A percentile compares a stretch with the other conserved stretches of the same genome.
Evolutionary conservation across 225 moss, liverwort and hornwort species (phyloP).

Genomic region (Rhytidiadelphus loreus): DNA sequence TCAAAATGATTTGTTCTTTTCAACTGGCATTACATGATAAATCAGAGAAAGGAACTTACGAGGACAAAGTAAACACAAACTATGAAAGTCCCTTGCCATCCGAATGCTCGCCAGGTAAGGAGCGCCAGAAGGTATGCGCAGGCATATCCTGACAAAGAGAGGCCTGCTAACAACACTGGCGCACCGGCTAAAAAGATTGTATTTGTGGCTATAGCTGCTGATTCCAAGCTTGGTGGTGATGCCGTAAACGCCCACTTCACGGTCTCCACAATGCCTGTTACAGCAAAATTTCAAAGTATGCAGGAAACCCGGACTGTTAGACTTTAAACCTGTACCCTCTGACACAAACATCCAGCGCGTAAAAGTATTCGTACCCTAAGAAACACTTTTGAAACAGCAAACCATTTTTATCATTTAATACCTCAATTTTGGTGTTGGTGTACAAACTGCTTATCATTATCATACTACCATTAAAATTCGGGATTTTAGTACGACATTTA

Average conservation of each 20-base stretch:
- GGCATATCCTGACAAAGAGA: conserved; percentile 55
- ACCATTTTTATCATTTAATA: neutral
- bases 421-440: neutral
- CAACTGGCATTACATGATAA: neutral
- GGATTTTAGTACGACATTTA: neutral
- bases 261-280: conserved; percentile 49
- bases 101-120: conserved; percentile 84
- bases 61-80: conserved; percentile 61
- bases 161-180: conserved; percentile 60
- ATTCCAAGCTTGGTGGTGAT: conserved; percentile 64
- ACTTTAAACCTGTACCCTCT: neutral
- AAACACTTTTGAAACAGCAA: neutral
- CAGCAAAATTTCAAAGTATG: neutral
- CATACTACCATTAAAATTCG: neutral
- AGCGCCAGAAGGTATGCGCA: conserved; percentile 67
- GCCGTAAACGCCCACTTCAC: conserved; percentile 55
- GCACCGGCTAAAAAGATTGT: conserved; percentile 57
- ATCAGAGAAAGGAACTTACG: conserved; percentile 21
- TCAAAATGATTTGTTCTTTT: neutral
- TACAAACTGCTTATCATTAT: neutral
- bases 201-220: conserved; percentile 48
- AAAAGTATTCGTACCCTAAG: neutral
- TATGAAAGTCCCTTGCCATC: conserved; percentile 58
- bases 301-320: neutral
- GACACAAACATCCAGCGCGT: neutral